These are phyloP conservation scores for Pseudogymnoascus sp. DNA, from an alignment of 2,329 filamentous ascomycete genomes.

Conservation along the genomic window DNA sequence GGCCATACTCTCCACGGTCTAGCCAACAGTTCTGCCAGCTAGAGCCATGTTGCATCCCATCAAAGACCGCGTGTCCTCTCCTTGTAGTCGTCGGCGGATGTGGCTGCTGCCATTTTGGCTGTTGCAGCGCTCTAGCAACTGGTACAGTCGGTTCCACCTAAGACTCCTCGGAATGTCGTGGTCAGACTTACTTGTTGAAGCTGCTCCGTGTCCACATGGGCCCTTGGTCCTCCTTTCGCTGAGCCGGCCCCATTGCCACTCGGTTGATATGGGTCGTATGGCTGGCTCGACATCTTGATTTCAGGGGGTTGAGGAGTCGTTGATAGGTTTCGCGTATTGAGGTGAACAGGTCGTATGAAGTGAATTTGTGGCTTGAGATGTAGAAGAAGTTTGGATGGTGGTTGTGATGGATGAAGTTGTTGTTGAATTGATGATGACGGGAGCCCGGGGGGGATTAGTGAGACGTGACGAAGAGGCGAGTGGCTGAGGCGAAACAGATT, in stretches of 20 bases:
- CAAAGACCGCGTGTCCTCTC: no score
- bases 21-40: background rate
- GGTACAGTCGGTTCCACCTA: background rate
- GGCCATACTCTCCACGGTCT: background rate
- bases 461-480: slow-evolving; percentile 5
- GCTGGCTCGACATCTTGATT: slow-evolving; percentile 27
- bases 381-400: slow-evolving; percentile 20
- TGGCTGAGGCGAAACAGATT: slow-evolving; percentile 9
- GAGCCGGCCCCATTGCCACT: slow-evolving; percentile 48
- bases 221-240: slow-evolving; percentile 37
- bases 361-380: background rate
- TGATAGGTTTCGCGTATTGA: background rate
- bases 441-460: background rate
- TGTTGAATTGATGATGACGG: background rate
- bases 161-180: background rate
- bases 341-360: background rate
- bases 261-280: slow-evolving; percentile 87
- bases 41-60: background rate
- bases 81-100: background rate
- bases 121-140: background rate
- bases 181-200: background rate
- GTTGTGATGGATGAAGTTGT: background rate
- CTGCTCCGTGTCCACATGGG: slow-evolving; percentile 39
- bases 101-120: background rate
- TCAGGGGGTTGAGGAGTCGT: background rate